phyloP scores from a whole-genome alignment of 1,284 basidiomycete species.

The Fistulina hepatica region DNA sequence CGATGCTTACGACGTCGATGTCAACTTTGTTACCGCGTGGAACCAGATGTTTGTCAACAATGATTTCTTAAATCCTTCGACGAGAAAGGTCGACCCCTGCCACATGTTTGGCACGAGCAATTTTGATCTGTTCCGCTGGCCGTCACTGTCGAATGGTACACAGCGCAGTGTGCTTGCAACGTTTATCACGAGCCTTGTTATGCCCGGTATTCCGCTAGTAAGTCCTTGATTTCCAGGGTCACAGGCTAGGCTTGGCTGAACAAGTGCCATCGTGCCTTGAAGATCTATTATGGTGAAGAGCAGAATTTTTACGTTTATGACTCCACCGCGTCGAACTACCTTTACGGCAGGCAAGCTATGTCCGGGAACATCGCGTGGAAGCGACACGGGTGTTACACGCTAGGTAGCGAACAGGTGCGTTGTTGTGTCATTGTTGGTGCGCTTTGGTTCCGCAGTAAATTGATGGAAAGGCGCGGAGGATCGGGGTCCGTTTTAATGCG shows the following conservation, averaged over 20 bases:
- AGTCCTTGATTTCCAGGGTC: conserved; percentile 20
- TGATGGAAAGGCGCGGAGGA: no score
- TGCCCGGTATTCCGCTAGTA: conserved; percentile 80
- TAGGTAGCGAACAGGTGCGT: conserved; percentile 81
- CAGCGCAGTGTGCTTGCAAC: conserved; percentile 63
- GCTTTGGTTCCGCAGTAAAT: no score
- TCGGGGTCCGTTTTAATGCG: no score
- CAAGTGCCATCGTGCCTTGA: neutral
- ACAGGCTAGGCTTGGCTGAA: conserved; percentile 8
- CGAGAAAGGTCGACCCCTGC: conserved; percentile 60
- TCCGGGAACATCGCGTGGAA: conserved; percentile 77
- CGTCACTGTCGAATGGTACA: conserved; percentile 73
- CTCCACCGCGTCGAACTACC: conserved; percentile 77
- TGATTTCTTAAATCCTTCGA: conserved; percentile 71
- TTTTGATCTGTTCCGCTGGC: conserved; percentile 91
- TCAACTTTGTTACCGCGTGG: conserved; percentile 80
- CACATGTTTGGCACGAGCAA: conserved; percentile 88
- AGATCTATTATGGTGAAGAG: conserved; percentile 83
- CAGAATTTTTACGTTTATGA: conserved; percentile 80
- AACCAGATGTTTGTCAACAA: conserved; percentile 82
- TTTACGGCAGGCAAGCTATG: conserved; percentile 89
- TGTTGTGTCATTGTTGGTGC: no score
- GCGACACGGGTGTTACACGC: conserved; percentile 80
- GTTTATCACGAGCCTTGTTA: conserved; percentile 68
- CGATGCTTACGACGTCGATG: conserved; percentile 73